phyloP scores from a whole-genome alignment of 2,329 filamentous ascomycete genomes.

The Fusarium decemcellulare region DNA sequence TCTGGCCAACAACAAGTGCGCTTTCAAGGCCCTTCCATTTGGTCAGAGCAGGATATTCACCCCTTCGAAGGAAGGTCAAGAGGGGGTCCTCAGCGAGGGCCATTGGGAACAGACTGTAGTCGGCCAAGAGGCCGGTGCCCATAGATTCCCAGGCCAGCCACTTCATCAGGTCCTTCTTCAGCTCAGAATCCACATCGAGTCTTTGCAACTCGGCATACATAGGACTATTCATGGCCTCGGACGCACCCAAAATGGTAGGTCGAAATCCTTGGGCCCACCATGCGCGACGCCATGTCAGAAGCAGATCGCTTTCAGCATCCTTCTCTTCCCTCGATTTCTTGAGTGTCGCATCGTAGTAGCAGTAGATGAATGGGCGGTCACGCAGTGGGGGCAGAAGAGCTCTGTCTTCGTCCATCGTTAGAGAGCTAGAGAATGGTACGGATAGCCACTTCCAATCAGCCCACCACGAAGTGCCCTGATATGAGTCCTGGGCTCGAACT shows the following conservation, averaged over 20 bases:
- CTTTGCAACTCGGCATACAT: constrained; percentile 79
- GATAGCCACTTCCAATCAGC: constrained; percentile 91
- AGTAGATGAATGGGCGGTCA: constrained; percentile 84
- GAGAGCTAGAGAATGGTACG: constrained; percentile 83
- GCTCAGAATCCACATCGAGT: constrained; percentile 69
- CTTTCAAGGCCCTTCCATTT: constrained; percentile 80
- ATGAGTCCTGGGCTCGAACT: constrained; percentile 83
- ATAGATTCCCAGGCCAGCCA: constrained; percentile 96
- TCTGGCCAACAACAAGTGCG: constrained; percentile 81
- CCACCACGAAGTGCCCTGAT: constrained; percentile 86
- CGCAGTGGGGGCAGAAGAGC: constrained; percentile 84
- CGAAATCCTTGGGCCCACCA: constrained; percentile 97
- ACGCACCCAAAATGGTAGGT: constrained; percentile 83
- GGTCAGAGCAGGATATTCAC: constrained; percentile 80
- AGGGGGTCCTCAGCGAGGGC: constrained; percentile 79
- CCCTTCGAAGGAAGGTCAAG: constrained; percentile 80
- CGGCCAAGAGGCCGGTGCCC: constrained; percentile 84
- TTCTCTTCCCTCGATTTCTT: constrained; percentile 74
- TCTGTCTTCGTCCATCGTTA: constrained; percentile 85
- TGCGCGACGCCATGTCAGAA: constrained; percentile 90
- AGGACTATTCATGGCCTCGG: constrained; percentile 87
- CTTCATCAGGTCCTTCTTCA: constrained; percentile 81
- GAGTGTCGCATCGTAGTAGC: constrained; percentile 84
- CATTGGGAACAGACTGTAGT: constrained; percentile 90
- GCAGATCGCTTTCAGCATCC: constrained; percentile 82